These are phyloP conservation scores for Calcarisporium arbuscula DNA, from an alignment of 2,329 filamentous ascomycete species.

Conservation along the genomic window DNA sequence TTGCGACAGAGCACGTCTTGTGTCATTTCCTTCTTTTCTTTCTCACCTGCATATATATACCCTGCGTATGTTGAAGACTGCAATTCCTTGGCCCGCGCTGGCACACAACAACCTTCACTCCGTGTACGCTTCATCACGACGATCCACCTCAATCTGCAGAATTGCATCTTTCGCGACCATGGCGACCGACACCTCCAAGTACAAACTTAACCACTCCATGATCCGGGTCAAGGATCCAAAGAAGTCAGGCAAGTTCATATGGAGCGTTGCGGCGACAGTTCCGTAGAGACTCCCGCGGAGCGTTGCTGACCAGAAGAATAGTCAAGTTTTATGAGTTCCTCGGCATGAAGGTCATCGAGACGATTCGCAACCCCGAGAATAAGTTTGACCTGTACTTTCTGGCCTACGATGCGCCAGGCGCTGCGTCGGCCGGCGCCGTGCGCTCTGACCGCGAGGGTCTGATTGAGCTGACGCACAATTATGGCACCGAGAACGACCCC, in stretches of 20 bases:
- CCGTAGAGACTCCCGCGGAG: too few relatives aligned
- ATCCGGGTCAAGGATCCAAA: constrained; percentile 92
- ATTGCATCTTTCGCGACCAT: too few relatives aligned
- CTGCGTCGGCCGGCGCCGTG: constrained; percentile 62
- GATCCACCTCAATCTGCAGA: too few relatives aligned
- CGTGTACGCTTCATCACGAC: too few relatives aligned
- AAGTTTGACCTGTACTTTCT: constrained; percentile 96
- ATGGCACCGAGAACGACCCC: constrained; percentile 80
- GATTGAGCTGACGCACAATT: constrained; percentile 74
- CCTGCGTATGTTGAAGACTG: too few relatives aligned
- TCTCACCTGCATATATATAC: too few relatives aligned
- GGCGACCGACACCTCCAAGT: constrained; percentile 65
- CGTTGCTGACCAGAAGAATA: constrained; percentile 9
- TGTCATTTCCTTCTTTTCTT: too few relatives aligned
- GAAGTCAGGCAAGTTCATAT: constrained; percentile 56
- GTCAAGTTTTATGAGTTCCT: constrained; percentile 83
- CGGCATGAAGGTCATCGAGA: constrained; percentile 75
- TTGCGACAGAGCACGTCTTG: too few relatives aligned
- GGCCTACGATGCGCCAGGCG: constrained; percentile 70
- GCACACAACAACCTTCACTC: too few relatives aligned
- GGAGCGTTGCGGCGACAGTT: too few relatives aligned
- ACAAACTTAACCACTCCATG: constrained; percentile 90
- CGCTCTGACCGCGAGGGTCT: constrained; percentile 78
- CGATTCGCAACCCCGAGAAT: constrained; percentile 75
- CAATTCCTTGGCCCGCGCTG: too few relatives aligned